Base-by-base conservation (phyloP, 495 filamentous ascomycete species). In the Opeltia flavorubescens region DNA sequence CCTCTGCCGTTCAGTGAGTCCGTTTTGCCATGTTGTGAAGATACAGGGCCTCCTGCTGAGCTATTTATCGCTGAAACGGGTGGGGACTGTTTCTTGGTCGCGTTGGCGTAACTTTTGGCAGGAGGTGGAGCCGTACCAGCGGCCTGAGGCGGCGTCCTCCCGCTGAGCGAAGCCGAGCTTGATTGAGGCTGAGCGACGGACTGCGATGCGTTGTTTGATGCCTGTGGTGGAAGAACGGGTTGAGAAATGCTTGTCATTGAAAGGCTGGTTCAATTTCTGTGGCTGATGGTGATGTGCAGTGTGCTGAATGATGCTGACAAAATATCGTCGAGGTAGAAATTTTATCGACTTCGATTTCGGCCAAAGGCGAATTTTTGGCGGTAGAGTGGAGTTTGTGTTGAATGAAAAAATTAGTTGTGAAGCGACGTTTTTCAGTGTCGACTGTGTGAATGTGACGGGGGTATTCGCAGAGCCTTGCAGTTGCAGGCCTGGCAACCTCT, bases 1-100 rank as follows among this genome's bases (percentile, higher is more conserved):
- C 74, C 75, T 66, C 81, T 78, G 74, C 84, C 84, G 72, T 89
- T 95, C 75, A 89, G 75, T 41, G 82, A 79, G 55, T 71, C 70
- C 65, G 78, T 71, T 68, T 91, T 91, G 62, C 81, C 86, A 93
- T 91, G 81, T 63, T 87, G 76, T 57, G 66, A 52, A 44, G 63
- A 56, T 47, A 75, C 72, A 56, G 77, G 79, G 58, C 77, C 82
- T 65, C 81, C 81, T 68, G 79, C 80, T 68, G 78, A 72, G 68
- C 81, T 79, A 59, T 77, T 71, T 71, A 80, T 81, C 66, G 81
- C 77, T 65, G 80, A 73, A 50, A 78, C 72, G 60, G 74, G 70
- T 50, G 72, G 66, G 50, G 74, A 68, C 49, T 64, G 66, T 74
- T 84, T 89, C 71, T 87, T 88, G 59, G 78, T 81, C 67, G 85